Percentiles rank a stretch among this genome's conserved stretches.
Evolutionary conservation across 2,329 filamentous ascomycete species (phyloP).

Genomic region (Fusarium sp.): DNA sequence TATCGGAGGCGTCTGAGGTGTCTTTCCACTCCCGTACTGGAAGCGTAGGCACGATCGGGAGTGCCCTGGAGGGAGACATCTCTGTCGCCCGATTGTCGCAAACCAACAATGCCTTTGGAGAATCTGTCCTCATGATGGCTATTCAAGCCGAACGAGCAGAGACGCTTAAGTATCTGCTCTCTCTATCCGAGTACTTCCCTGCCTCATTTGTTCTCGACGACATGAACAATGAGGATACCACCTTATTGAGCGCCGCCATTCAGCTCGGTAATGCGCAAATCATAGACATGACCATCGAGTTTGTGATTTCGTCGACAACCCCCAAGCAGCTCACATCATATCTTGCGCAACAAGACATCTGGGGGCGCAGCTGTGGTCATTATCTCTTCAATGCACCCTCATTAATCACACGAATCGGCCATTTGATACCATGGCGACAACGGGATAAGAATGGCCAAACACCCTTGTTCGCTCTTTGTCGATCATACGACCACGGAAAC

Average conservation of each 20-base stretch:
- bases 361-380: conserved; percentile 92
- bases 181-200: conserved; percentile 81
- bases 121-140: conserved; percentile 91
- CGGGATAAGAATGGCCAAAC: conserved; percentile 98
- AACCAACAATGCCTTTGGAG: conserved; percentile 77
- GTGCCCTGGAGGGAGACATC: conserved; percentile 84
- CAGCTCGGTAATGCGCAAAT: conserved; percentile 83
- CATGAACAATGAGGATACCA: conserved; percentile 89
- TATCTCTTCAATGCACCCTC: conserved; percentile 93
- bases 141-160: conserved; percentile 78
- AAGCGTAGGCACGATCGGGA: conserved; percentile 79
- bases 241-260: conserved; percentile 88
- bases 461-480: conserved; percentile 93
- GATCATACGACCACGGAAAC: conserved; percentile 92
- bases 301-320: conserved; percentile 69
- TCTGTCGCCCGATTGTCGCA: conserved; percentile 83
- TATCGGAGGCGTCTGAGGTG: conserved; percentile 86
- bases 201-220: conserved; percentile 80
- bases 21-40: conserved; percentile 85
- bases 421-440: conserved; percentile 86
- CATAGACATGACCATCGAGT: conserved; percentile 80
- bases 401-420: conserved; percentile 81
- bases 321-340: conserved; percentile 73
- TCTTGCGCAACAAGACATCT: conserved; percentile 79
- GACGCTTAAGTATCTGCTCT: conserved; percentile 83